Base-by-base conservation (phyloP, 1,284 basidiomycete species). In the Violaceomyces palustris region DNA sequence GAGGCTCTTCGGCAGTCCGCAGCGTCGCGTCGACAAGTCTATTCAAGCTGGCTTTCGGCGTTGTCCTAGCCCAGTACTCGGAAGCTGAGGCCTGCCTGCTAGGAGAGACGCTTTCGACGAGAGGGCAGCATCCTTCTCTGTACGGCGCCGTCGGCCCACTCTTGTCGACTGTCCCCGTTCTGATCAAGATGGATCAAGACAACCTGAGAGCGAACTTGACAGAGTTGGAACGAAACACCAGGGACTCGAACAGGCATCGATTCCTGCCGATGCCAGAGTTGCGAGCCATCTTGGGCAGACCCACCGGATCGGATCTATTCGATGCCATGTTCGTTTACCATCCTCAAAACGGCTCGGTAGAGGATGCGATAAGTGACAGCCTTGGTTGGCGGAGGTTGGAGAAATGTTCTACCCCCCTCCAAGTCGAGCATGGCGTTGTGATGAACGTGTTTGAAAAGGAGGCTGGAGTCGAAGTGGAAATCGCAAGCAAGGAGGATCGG, bases 291-390 rank as follows among this genome's bases (percentile, higher is more conserved):
- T 32, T 46, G 45, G 45, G 34, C 17, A 36, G 39, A 14, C 11
- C 19, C 19, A 14, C 39, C 5, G 45, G 27, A n/a, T 31, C 32
- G 30, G 39, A 46, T 19, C 26, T 46, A 24, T 46, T 46, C 33
- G 41, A 33, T 4, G 38, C 45, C 23, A 46, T 46, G 45, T 46
- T 27, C 15, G 39, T 32, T 24, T 46, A 41, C 29, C 45, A 46
- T 28, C 43, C 4, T 5, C 34, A 11, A 12, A 14, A 35, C n/a
- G n/a, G n/a, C n/a, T n/a, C n/a, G n/a, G n/a, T n/a, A n/a, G n/a
- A n/a, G n/a, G n/a, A n/a, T n/a, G n/a, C n/a, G n/a, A n/a, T n/a
- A n/a, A n/a, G n/a, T n/a, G n/a, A n/a, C 21, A 23, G 34, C 34
- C 14, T 6, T 9, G 18, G 6, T 35, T 12, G n/a, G 39, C 17